Evolutionary conservation across 345 rosid species (phyloP).

Genomic region (Hypericum androsaemum): DNA sequence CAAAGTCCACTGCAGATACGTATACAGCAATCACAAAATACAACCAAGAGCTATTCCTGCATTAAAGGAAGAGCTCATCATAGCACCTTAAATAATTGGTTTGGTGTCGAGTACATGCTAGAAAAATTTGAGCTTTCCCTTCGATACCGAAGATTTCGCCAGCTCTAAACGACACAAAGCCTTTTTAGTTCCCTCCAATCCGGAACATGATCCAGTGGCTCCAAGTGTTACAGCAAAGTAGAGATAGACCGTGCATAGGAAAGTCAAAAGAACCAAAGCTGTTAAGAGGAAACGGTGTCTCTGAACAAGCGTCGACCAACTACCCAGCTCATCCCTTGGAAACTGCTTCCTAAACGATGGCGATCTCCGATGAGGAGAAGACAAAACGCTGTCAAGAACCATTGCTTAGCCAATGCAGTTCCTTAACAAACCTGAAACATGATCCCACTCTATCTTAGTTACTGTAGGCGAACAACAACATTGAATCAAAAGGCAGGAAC

Average conservation of each 20-base stretch:
- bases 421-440: too few relatives aligned
- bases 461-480: too few relatives aligned
- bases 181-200: conserved; percentile 49
- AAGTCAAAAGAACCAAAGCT: conserved; percentile 59
- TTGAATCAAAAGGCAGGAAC: too few relatives aligned
- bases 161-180: conserved; percentile 48
- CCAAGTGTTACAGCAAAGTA: conserved; percentile 90
- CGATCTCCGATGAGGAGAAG: conserved; percentile 68
- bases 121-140: conserved; percentile 21
- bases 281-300: conserved; percentile 88
- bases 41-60: too few relatives aligned
- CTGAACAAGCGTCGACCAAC: conserved; percentile 57
- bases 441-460: too few relatives aligned
- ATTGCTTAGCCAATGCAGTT: conserved; percentile 13
- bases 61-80: too few relatives aligned
- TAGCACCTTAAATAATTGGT: too few relatives aligned
- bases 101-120: background rate
- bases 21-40: too few relatives aligned
- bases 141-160: conserved; percentile 24
- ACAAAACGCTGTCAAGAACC: conserved; percentile 65
- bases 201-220: conserved; percentile 46
- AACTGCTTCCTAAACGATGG: conserved; percentile 53
- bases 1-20: too few relatives aligned
- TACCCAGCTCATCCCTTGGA: conserved; percentile 63
- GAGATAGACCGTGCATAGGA: conserved; percentile 79